These are phyloP conservation scores for Polyplosphaeria fusca DNA, from an alignment of 495 filamentous ascomycete genomes.

Conservation along the genomic window DNA sequence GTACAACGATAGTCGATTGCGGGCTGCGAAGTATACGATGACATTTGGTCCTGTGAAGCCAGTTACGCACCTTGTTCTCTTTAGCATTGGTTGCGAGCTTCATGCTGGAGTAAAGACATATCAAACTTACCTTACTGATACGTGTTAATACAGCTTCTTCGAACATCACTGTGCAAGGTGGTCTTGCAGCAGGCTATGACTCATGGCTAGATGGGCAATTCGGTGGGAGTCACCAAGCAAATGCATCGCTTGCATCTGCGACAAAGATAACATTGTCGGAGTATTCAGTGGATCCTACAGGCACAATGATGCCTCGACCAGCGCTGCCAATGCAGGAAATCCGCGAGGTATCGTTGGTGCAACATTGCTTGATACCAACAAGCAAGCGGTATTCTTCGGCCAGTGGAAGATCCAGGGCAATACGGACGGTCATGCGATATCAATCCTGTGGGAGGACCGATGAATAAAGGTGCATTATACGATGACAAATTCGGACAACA, in stretches of 20 bases:
- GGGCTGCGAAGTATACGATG: slow-evolving; percentile 17
- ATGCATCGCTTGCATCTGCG: slow-evolving; percentile 19
- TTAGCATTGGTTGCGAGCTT: slow-evolving; percentile 26
- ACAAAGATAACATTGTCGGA: slow-evolving; percentile 15
- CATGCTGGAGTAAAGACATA: slow-evolving; percentile 25
- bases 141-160: not conserved
- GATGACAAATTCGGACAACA: slow-evolving; percentile 41
- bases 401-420: slow-evolving; percentile 33
- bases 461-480: slow-evolving; percentile 43
- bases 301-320: slow-evolving; percentile 25
- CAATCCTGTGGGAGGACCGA: slow-evolving; percentile 40
- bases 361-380: not conserved
- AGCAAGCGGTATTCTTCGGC: slow-evolving; percentile 1
- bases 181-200: slow-evolving; percentile 19
- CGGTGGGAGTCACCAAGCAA: slow-evolving; percentile 16
- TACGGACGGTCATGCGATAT: slow-evolving; percentile 24
- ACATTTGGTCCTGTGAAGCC: slow-evolving; percentile 17
- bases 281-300: slow-evolving; percentile 25
- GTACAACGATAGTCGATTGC: slow-evolving; percentile 28
- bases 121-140: slow-evolving; percentile 20
- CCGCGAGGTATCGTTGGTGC: slow-evolving; percentile 29
- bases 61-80: slow-evolving; percentile 25
- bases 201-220: slow-evolving; percentile 29
- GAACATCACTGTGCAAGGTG: slow-evolving; percentile 29
- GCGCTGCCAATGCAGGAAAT: slow-evolving; percentile 15